Percentiles rank a stretch among this genome's conserved stretches.
phyloP scores from a whole-genome alignment of 2,329 filamentous ascomycete species.

The Mycosphaerella sp. region DNA sequence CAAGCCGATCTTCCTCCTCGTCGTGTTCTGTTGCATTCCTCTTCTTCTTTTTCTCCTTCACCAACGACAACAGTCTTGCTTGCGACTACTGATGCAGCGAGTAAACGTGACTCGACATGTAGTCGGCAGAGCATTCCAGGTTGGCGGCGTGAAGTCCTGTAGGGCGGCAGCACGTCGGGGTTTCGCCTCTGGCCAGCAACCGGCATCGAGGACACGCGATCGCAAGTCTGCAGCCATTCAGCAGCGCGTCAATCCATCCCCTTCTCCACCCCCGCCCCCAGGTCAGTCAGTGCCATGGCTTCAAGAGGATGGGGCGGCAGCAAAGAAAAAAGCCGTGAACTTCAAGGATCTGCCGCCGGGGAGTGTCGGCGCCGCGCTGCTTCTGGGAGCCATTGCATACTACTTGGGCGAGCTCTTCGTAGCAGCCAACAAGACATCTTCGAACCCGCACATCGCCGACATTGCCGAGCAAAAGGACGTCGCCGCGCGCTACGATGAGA shows the following conservation, averaged over 20 bases:
- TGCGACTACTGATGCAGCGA: slow-evolving; percentile 20
- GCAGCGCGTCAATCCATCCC: neutral
- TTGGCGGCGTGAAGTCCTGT: slow-evolving; percentile 1
- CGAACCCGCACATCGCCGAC: slow-evolving; percentile 23
- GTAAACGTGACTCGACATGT: slow-evolving; percentile 19
- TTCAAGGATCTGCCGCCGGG: slow-evolving; percentile 9
- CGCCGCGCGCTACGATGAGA: slow-evolving; percentile 42
- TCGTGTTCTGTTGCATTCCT: neutral
- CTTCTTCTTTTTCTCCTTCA: neutral
- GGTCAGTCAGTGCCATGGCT: neutral
- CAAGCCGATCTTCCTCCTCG: neutral
- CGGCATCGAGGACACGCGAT: neutral
- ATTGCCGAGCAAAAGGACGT: slow-evolving; percentile 36
- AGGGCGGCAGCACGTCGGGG: neutral
- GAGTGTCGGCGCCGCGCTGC: slow-evolving; percentile 2
- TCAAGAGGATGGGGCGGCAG: neutral
- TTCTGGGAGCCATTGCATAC: slow-evolving; percentile 35
- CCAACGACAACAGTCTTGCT: neutral
- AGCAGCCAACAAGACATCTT: slow-evolving; percentile 26
- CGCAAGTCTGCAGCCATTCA: neutral
- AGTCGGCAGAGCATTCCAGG: slow-evolving; percentile 13
- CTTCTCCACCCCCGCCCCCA: neutral
- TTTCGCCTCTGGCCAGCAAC: slow-evolving; percentile 1
- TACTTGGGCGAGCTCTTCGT: slow-evolving; percentile 38
- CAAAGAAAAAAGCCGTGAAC: slow-evolving; percentile 1